These are phyloP conservation scores for Physcomitrellopsis africana DNA, from an alignment of 225 moss, liverwort and hornwort species.

Conservation along the genomic window DNA sequence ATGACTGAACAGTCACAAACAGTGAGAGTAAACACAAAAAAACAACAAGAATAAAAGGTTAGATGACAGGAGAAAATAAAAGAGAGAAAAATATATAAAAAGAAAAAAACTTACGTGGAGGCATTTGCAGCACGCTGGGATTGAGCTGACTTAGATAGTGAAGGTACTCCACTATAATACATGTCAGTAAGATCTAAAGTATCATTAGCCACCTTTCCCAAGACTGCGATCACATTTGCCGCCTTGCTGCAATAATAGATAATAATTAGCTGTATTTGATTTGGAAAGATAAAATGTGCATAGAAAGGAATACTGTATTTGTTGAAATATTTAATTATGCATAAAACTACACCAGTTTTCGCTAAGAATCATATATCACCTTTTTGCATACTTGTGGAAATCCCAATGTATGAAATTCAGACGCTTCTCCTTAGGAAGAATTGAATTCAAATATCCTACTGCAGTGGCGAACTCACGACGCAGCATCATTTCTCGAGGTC, in stretches of 20 bases:
- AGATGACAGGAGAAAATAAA: too few species aligned
- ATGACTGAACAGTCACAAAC: too few species aligned
- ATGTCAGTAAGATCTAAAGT: constrained; percentile 89
- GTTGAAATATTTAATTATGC: neutral
- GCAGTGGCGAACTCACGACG: constrained; percentile 89
- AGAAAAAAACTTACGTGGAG: constrained; percentile 47
- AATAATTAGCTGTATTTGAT: constrained; percentile 21
- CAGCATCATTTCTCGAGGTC: constrained; percentile 96
- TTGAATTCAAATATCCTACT: constrained; percentile 76
- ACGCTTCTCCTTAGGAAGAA: constrained; percentile 50
- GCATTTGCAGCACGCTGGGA: constrained; percentile 53
- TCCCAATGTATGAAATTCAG: constrained; percentile 96
- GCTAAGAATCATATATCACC: constrained; percentile 41
- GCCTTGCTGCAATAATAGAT: constrained; percentile 68
- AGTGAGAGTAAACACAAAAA: too few species aligned
- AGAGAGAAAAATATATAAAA: too few species aligned
- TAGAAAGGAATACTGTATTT: constrained; percentile 16
- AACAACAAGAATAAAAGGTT: too few species aligned
- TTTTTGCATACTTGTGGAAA: constrained; percentile 90
- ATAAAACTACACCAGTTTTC: neutral
- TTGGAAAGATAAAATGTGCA: neutral
- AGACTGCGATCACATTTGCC: constrained; percentile 83
- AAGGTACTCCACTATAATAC: constrained; percentile 81
- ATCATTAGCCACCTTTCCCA: constrained; percentile 84
- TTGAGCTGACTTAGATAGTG: constrained; percentile 59